Evolutionary conservation across 148 eudicot species (phyloP).

Genomic region (Vaccinium macrocarpon): DNA sequence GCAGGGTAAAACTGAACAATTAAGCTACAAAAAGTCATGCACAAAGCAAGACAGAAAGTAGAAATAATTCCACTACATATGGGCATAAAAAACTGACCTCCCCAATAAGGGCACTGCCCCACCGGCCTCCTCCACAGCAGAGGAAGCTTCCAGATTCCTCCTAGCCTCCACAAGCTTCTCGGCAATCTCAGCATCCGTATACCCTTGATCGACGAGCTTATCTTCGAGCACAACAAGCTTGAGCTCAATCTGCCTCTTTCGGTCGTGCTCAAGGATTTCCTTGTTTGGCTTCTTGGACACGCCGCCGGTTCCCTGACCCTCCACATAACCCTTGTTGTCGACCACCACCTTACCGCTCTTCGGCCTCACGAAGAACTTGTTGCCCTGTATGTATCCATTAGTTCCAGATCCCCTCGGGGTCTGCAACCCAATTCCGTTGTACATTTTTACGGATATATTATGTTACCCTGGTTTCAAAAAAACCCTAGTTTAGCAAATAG

Average conservation of each 20-base stretch:
- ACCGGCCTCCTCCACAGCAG: slow-evolving; percentile 31
- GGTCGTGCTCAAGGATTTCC: slow-evolving; percentile 89
- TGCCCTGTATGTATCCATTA: slow-evolving; percentile 81
- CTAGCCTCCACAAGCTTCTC: slow-evolving; percentile 65
- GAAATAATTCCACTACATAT: not conserved
- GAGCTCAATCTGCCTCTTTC: slow-evolving; percentile 90
- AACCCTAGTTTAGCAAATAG: not conserved
- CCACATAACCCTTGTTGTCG: slow-evolving; percentile 47
- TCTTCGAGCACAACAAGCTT: slow-evolving; percentile 78
- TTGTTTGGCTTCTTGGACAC: slow-evolving; percentile 58
- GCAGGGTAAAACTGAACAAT: not conserved
- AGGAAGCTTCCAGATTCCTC: slow-evolving; percentile 55
- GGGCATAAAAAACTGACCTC: slow-evolving; percentile 26
- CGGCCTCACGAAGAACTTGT: slow-evolving; percentile 67
- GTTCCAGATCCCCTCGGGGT: slow-evolving; percentile 93
- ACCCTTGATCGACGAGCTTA: slow-evolving; percentile 73
- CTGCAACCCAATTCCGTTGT: slow-evolving; percentile 90
- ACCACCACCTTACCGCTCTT: slow-evolving; percentile 38
- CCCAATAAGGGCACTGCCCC: slow-evolving; percentile 25
- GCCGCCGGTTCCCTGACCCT: slow-evolving; percentile 74
- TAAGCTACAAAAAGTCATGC: not conserved
- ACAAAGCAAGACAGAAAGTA: not conserved
- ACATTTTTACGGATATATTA: slow-evolving; percentile 38
- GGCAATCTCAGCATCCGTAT: slow-evolving; percentile 63
- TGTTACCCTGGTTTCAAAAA: not conserved